These are phyloP conservation scores for Cylindrotheca fusiformis DNA, from an alignment of 108 stramenopile genomes.

Conservation along the genomic window DNA sequence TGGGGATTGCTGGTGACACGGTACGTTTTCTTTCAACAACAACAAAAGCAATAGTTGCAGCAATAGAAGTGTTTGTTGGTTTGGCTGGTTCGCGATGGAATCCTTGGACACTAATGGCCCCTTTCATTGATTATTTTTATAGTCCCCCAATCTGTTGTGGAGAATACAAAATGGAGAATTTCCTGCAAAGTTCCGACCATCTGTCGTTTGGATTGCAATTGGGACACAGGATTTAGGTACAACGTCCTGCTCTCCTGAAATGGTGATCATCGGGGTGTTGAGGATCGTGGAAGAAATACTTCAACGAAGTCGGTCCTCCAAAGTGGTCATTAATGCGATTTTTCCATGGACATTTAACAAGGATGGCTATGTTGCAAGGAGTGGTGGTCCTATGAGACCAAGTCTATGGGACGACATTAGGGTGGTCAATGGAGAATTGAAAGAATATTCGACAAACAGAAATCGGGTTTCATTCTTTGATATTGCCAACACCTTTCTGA, in stretches of 20 bases:
- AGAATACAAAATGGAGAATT: conserved; percentile 64
- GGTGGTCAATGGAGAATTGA: conserved; percentile 31
- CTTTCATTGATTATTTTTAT: too few relatives aligned
- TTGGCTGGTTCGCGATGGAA: too few relatives aligned
- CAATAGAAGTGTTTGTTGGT: not conserved
- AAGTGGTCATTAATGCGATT: conserved; percentile 59
- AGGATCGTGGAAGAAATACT: conserved; percentile 60
- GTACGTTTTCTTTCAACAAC: not conserved
- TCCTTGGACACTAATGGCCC: too few relatives aligned
- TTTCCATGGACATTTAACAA: conserved; percentile 38
- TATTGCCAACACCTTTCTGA: conserved; percentile 7
- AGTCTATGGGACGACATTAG: conserved; percentile 32
- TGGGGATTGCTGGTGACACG: conserved; percentile 72
- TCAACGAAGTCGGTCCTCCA: conserved; percentile 26
- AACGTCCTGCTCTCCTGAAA: conserved; percentile 54
- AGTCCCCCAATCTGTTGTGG: conserved; percentile 60
- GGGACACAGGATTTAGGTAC: conserved; percentile 66
- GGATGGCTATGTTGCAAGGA: conserved; percentile 11
- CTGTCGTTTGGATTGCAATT: conserved; percentile 35
- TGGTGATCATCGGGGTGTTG: conserved; percentile 53
- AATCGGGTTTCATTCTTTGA: conserved; percentile 29
- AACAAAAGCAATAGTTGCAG: not conserved
- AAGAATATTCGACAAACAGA: conserved; percentile 10
- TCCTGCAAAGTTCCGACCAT: conserved; percentile 48
- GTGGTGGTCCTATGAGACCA: conserved; percentile 5